Base-by-base conservation (phyloP, 2,329 filamentous ascomycete genomes). In the Chaetomium globosum region DNA sequence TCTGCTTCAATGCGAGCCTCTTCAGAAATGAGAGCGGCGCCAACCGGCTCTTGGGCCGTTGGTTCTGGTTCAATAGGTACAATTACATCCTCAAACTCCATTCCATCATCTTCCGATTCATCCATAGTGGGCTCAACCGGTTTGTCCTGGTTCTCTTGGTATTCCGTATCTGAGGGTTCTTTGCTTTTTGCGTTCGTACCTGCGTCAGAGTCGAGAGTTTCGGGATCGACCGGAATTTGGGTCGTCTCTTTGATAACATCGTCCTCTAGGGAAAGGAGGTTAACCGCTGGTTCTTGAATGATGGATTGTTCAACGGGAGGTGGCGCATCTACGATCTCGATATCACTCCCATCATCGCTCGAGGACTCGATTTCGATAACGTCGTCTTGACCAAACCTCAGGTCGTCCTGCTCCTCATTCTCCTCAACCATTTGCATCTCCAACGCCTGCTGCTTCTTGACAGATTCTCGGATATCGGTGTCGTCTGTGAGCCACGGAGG, bases 401-500 rank as follows among this genome's bases (percentile, higher is more conserved):
- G 79, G 51, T 86, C 80, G 57, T 87, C 85, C 53, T 82, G 80
- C 58, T 85, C 81, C 30, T 83, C 77, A 70, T 90, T 85, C 64
- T 89, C 84, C 23, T 88, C 88, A 63, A 89, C 87, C 64, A 90
- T 86, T 64, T 86, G 83, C 23, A 78, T 77, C 57, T 89, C 85
- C 56, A 75, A 81, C 71, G 78, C 84, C 69, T 78, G 83, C 77
- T 87, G 85, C 64, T 85, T 83, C 70, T 83, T 85, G 66, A 87
- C 77, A 30, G 83, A 82, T 58, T 88, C 83, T 66, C 89, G 82
- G 36, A 93, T 87, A 65, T 93, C 90, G 1, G 83, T 82, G 6
- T 87, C 77, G 67, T 87, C 84, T 2, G 80, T 78, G 72, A 95
- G 84, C 91, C 91, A 95, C 0, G 91, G 91, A 1, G 91, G 91